Percentiles rank a stretch among this genome's conserved stretches.
phyloP scores from a whole-genome alignment of 306 rosid species.

The Cucumis cinereus region DNA sequence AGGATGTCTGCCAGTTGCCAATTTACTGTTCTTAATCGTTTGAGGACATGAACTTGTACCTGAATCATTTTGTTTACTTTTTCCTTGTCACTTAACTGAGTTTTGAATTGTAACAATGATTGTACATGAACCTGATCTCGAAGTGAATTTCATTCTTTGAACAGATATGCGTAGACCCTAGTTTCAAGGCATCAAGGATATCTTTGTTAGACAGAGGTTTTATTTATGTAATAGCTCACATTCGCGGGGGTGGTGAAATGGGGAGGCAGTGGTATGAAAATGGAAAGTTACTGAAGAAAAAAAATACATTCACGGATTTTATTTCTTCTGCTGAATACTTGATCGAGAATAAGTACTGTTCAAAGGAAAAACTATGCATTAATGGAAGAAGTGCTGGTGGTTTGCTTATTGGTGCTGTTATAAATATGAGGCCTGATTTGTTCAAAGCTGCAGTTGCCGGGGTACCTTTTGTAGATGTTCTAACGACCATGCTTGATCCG shows the following conservation, averaged over 20 bases:
- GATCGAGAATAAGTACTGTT: constrained; percentile 56
- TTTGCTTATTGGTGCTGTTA: constrained; percentile 85
- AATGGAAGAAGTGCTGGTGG: constrained; percentile 98
- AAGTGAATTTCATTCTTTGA: constrained; percentile 13
- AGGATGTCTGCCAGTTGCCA: neutral
- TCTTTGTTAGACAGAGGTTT: constrained; percentile 86
- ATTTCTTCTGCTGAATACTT: constrained; percentile 83
- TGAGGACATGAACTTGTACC: neutral
- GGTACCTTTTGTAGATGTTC: constrained; percentile 91
- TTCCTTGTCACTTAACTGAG: neutral
- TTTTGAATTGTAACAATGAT: constrained; percentile 4
- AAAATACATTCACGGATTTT: constrained; percentile 82
- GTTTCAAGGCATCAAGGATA: constrained; percentile 64
- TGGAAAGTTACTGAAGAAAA: constrained; percentile 81
- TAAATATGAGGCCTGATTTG: constrained; percentile 96
- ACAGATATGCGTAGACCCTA: constrained; percentile 66
- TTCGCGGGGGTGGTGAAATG: constrained; percentile 98
- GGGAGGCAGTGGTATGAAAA: constrained; percentile 98
- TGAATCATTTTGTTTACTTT: neutral
- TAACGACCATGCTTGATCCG: constrained; percentile 97
- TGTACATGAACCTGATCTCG: constrained; percentile 3
- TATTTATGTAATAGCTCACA: constrained; percentile 77
- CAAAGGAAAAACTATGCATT: constrained; percentile 64
- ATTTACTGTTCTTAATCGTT: neutral
- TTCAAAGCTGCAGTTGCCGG: constrained; percentile 87